Conservation (phyloP, 2,329 filamentous ascomycete species). For the Hymenoscyphus salicellus region DNA sequence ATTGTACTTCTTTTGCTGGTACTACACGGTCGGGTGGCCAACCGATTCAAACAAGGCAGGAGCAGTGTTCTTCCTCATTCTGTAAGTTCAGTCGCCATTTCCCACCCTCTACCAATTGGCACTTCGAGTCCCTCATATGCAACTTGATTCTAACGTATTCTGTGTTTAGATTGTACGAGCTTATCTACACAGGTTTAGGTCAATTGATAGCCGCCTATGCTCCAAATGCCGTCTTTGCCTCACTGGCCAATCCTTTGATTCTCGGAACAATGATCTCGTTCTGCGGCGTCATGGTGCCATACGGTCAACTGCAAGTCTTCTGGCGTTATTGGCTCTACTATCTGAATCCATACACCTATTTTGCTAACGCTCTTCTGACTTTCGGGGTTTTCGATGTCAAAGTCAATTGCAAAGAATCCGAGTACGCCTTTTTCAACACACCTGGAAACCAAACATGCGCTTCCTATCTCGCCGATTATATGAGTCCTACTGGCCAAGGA, state of each 20-base stretch:
- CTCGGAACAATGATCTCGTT: constrained; percentile 59
- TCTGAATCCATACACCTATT: constrained; percentile 59
- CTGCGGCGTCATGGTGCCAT: constrained; percentile 69
- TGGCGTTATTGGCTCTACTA: constrained; percentile 46
- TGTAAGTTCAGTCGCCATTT: too few relatives aligned
- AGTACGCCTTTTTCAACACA: constrained; percentile 58
- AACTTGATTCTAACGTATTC: constrained; percentile 48
- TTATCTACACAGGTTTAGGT: constrained; percentile 70
- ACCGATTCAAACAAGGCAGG: constrained; percentile 62
- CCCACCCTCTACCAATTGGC: too few relatives aligned
- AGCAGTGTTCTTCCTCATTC: constrained; percentile 47
- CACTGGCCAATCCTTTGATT: constrained; percentile 58
- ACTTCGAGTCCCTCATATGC: too few relatives aligned
- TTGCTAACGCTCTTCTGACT: constrained; percentile 65
- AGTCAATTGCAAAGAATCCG: constrained; percentile 49
- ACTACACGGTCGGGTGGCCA: constrained; percentile 70
- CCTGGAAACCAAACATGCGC: constrained; percentile 60
- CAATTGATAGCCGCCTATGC: constrained; percentile 84
- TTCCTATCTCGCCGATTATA: constrained; percentile 60
- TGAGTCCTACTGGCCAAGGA: neutral
- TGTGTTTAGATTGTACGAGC: constrained; percentile 59
- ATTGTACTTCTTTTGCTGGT: constrained; percentile 74
- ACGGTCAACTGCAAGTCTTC: constrained; percentile 46
- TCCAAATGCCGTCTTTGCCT: constrained; percentile 61
- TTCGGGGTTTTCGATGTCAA: constrained; percentile 49